These are phyloP conservation scores for Endotrypanum monterogeii DNA, from an alignment of 208 protist species.

Conservation along the genomic window DNA sequence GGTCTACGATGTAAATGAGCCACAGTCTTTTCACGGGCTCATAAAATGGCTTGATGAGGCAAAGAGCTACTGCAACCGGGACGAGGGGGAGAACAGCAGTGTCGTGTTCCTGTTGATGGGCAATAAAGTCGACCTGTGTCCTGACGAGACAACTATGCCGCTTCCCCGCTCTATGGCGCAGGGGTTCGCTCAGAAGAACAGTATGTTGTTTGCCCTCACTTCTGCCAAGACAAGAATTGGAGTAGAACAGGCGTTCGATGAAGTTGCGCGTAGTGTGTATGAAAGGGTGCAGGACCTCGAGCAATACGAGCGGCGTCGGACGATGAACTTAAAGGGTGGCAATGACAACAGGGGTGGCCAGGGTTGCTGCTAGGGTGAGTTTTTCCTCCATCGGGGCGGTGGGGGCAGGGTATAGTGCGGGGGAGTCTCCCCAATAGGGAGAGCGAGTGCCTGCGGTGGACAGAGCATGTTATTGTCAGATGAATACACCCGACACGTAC, in stretches of 20 bases:
- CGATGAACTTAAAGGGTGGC: conserved; percentile 16
- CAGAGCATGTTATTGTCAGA: background rate
- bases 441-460: background rate
- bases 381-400: background rate
- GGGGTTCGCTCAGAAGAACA: conserved; percentile 63
- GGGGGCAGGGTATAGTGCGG: background rate
- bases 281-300: conserved; percentile 42
- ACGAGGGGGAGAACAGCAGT: conserved; percentile 32
- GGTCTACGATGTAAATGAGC: conserved; percentile 90
- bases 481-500: background rate
- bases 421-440: background rate
- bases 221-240: conserved; percentile 79
- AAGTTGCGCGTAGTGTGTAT: conserved; percentile 68
- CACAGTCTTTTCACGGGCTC: conserved; percentile 71
- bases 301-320: conserved; percentile 24
- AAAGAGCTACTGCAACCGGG: conserved; percentile 51
- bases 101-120: conserved; percentile 80
- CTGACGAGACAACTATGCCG: conserved; percentile 42
- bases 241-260: conserved; percentile 83
- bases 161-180: conserved; percentile 54
- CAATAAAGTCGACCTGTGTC: conserved; percentile 82
- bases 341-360: conserved; percentile 7
- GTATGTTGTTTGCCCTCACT: conserved; percentile 85
- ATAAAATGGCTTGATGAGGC: conserved; percentile 81
- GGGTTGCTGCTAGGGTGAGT: conserved; percentile 20